Base-by-base conservation (phyloP, 169 alveolate species). In the Plasmodium gonderi region DNA sequence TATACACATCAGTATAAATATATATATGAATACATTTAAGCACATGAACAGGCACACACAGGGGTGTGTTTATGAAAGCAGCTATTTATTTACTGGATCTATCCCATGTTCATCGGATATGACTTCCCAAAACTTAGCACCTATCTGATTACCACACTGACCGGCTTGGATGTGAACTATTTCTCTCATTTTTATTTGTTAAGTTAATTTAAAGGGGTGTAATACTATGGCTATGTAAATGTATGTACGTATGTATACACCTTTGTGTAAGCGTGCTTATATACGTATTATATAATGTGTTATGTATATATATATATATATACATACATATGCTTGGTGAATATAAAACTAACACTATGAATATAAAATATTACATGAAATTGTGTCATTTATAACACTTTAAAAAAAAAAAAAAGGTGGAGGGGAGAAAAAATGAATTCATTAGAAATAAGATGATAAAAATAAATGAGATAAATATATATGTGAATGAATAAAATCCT, bases 101-200 rank as follows among this genome's bases (percentile, higher is more conserved):
- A 99, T 98, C 91, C 99, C 99, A 91, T 99, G 99, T 93, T 99
- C 99, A 91, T 98, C 99, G 60, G 99, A 98, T 92, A 99, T 98
- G 91, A 98, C 99, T 97, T 98, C 99, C 99, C 99, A 99, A 98
- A 99, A 98, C 96, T 98, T 98, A 97, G 99, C 99, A 91, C 99
- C 99, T 79, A 99, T 98, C 96, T 98, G 99, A 98, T 99, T 98
- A 96, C 99, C 99, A 97, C 99, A 98, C 96, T 99, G 99, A 94
- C 99, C 99, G 74, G 99, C 99, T 96, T 99, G 99, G 54, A 98
- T 97, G 97, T 98, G 99, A 94, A 99, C 99, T 96, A 99, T 98
- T 97, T 99, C 99, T 95, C 99, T 98, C 99, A 99, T 99, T 94
- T 95, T 93, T 36, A 23, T 74, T 64, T 60, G 64, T n/a, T 54